phyloP scores from a whole-genome alignment of 768 basidiomycete genomes.

The Cystobasidium ongulense region DNA sequence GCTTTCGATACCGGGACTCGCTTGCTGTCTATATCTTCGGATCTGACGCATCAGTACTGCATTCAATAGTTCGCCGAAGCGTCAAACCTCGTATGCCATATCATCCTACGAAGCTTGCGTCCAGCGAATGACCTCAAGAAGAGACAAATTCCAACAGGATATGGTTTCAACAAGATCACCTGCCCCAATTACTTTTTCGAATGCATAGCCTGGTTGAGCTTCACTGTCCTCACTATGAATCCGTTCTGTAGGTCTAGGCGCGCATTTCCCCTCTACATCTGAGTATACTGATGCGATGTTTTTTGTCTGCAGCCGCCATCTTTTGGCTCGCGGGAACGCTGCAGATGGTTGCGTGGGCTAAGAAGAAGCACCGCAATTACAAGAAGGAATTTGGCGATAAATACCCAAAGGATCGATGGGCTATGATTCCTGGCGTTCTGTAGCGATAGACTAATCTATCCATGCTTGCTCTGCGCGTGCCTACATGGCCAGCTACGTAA shows the following conservation, averaged over 20 bases:
- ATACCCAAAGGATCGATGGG: constrained; percentile 66
- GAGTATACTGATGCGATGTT: not conserved
- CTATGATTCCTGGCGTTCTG: constrained; percentile 68
- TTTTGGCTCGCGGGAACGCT: constrained; percentile 58
- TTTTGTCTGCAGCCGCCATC: constrained; percentile 44
- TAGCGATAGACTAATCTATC: constrained; percentile 40
- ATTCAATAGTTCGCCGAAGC: constrained; percentile 63
- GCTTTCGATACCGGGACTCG: not conserved
- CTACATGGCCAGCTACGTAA: not conserved
- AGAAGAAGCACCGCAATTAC: constrained; percentile 80
- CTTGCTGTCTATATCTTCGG: not conserved
- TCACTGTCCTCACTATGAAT: constrained; percentile 70
- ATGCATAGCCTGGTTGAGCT: constrained; percentile 61
- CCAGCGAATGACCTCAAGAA: constrained; percentile 62
- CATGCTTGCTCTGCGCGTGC: not conserved
- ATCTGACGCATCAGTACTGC: not conserved
- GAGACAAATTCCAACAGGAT: constrained; percentile 83
- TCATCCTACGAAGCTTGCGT: constrained; percentile 73
- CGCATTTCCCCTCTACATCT: not conserved
- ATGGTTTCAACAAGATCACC: constrained; percentile 77
- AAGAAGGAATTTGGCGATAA: constrained; percentile 86
- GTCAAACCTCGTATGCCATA: constrained; percentile 74
- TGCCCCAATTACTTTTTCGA: constrained; percentile 96
- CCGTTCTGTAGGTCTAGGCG: constrained; percentile 55
- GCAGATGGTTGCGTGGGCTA: constrained; percentile 79